phyloP scores from a whole-genome alignment of 139 green algal genomes.

The Tetraselmis striata region DNA sequence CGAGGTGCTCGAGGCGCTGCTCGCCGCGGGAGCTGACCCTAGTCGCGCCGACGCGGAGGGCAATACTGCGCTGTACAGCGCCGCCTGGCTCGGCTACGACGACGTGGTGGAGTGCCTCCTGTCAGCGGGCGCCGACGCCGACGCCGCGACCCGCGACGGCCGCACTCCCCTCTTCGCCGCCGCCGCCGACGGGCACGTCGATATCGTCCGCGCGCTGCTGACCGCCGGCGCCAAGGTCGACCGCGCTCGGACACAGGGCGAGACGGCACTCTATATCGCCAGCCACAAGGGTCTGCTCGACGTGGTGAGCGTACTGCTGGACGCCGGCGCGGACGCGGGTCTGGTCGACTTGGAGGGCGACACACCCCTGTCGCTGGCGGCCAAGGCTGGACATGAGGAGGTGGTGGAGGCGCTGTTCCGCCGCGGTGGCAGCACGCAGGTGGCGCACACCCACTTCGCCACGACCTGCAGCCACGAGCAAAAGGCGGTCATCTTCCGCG shows the following conservation, averaged over 20 bases:
- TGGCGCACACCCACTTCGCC: not conserved
- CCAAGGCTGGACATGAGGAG: not conserved
- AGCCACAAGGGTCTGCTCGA: not conserved
- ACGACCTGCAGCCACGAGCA: not conserved
- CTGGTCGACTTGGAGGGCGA: not conserved
- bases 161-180: slow-evolving; percentile 1
- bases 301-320: not conserved
- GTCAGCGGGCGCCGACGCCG: not conserved
- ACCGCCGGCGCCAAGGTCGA: not conserved
- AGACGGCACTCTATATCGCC: slow-evolving; percentile 3
- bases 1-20: not conserved
- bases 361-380: not conserved
- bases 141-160: not conserved
- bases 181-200: not conserved
- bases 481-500: not conserved
- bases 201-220: slow-evolving; percentile 9
- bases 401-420: slow-evolving; percentile 6
- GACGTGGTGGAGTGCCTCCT: slow-evolving; percentile 6
- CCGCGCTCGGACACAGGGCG: not conserved
- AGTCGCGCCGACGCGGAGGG: not conserved
- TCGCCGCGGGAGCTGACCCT: not conserved
- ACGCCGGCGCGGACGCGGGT: not conserved
- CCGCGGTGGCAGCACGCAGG: not conserved
- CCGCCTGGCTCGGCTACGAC: slow-evolving; percentile 6
- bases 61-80: not conserved